A percentile compares a stretch with the other conserved stretches of the same genome.
These are phyloP conservation scores for Aspergillus japonicus DNA, from an alignment of 2,329 filamentous ascomycete species.

Conservation along the genomic window DNA sequence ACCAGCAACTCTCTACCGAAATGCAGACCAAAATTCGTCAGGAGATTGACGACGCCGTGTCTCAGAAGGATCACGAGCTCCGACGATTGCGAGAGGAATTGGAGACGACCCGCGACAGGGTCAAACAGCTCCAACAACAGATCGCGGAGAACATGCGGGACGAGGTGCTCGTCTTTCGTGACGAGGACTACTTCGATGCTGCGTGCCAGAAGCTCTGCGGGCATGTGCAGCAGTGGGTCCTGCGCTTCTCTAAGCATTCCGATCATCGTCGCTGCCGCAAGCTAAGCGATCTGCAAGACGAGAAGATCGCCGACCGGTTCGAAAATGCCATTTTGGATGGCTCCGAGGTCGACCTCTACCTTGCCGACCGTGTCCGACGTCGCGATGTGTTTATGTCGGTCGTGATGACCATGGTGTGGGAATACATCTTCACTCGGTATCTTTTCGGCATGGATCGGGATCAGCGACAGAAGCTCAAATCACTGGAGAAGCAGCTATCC, in stretches of 20 bases:
- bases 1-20: constrained; percentile 60
- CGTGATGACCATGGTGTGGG: constrained; percentile 99
- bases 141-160: constrained; percentile 61
- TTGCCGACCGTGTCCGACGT: constrained; percentile 81
- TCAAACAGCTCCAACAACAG: constrained; percentile 59
- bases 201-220: constrained; percentile 93
- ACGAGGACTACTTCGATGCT: constrained; percentile 93
- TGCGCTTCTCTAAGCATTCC: constrained; percentile 96
- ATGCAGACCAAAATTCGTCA: constrained; percentile 62
- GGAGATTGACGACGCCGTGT: constrained; percentile 64
- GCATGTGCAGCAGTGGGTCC: constrained; percentile 95
- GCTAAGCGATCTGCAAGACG: constrained; percentile 80
- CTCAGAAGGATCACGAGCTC: constrained; percentile 82
- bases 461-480: constrained; percentile 95
- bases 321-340: constrained; percentile 94
- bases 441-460: constrained; percentile 98
- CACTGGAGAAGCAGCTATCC: constrained; percentile 83
- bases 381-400: constrained; percentile 98
- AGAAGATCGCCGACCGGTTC: constrained; percentile 89
- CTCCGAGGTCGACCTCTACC: constrained; percentile 83
- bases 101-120: constrained; percentile 64
- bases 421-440: constrained; percentile 96
- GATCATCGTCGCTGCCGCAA: constrained; percentile 84
- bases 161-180: constrained; percentile 74
- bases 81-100: constrained; percentile 74